phyloP scores from a whole-genome alignment of 1,139 yeast species.

The Lodderomyces theae region DNA sequence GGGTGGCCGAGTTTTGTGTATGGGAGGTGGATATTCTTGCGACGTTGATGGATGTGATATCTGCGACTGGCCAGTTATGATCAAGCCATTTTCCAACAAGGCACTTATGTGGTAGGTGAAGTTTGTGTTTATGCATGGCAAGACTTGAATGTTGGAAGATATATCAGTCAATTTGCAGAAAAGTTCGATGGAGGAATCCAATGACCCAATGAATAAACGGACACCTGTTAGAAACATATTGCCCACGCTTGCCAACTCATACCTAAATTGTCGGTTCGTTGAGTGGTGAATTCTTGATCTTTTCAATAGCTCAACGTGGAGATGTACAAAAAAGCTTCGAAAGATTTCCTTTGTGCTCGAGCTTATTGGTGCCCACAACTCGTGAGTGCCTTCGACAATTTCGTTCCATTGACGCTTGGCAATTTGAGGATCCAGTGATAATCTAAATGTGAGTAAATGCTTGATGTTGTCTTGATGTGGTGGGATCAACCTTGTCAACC shows the following conservation, averaged over 20 bases:
- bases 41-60: constrained; percentile 74
- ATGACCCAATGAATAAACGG: constrained; percentile 74
- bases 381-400: constrained; percentile 78
- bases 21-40: constrained; percentile 36
- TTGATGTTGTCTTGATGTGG: constrained; percentile 42
- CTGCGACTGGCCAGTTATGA: constrained; percentile 92
- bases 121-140: constrained; percentile 83
- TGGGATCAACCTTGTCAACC: constrained; percentile 72
- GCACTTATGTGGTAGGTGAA: constrained; percentile 89
- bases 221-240: constrained; percentile 82
- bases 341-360: constrained; percentile 70
- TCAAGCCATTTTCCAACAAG: constrained; percentile 59
- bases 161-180: constrained; percentile 67
- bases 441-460: constrained; percentile 56
- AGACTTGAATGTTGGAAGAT: constrained; percentile 51
- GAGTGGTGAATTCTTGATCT: constrained; percentile 52
- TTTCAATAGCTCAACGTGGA: constrained; percentile 73
- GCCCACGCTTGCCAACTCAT: constrained; percentile 80
- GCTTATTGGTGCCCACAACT: constrained; percentile 60
- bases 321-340: constrained; percentile 74
- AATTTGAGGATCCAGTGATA: constrained; percentile 47
- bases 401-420: constrained; percentile 76
- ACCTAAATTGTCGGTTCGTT: constrained; percentile 55
- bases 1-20: constrained; percentile 35
- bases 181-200: constrained; percentile 81